phyloP scores from a whole-genome alignment of 768 basidiomycete species.

The Aureoboletus auriporus region DNA sequence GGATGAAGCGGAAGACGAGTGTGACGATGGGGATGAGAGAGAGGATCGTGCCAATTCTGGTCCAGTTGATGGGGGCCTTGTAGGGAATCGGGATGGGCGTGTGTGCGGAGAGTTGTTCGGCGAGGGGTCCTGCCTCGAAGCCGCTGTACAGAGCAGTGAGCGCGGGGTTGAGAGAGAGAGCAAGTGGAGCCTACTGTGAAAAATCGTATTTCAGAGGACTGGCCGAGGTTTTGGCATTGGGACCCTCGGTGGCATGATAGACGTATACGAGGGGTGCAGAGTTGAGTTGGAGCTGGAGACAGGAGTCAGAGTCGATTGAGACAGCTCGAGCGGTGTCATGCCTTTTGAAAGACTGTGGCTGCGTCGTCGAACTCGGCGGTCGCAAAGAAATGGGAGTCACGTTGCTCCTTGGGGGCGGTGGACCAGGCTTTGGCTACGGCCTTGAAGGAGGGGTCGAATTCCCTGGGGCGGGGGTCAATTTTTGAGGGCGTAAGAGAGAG shows the following conservation, averaged over 20 bases:
- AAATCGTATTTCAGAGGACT: constrained; percentile 75
- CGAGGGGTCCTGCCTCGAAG: constrained; percentile 74
- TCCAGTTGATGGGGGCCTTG: constrained; percentile 72
- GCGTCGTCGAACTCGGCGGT: constrained; percentile 84
- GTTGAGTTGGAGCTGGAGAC: constrained; percentile 64
- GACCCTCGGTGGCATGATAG: constrained; percentile 70
- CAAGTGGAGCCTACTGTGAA: constrained; percentile 47
- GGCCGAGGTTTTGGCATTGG: constrained; percentile 49
- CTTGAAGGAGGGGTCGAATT: constrained; percentile 83
- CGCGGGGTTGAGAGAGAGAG: neutral
- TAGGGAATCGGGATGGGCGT: constrained; percentile 84
- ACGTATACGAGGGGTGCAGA: constrained; percentile 84
- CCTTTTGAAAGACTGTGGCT: constrained; percentile 75
- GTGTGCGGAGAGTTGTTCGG: constrained; percentile 65
- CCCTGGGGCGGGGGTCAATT: constrained; percentile 39
- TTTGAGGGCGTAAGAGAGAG: too few relatives aligned
- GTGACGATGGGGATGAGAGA: constrained; percentile 44
- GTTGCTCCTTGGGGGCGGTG: constrained; percentile 50
- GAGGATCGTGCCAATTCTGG: constrained; percentile 45
- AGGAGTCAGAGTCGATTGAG: constrained; percentile 9
- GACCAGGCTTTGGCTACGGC: constrained; percentile 84
- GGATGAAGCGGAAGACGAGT: constrained; percentile 55
- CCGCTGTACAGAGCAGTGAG: constrained; percentile 50
- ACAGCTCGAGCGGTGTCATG: constrained; percentile 24
- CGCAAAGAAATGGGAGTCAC: constrained; percentile 88